Evolutionary conservation across 108 stramenopile species (phyloP).

Genomic region (Aureococcus anophagefferens): DNA sequence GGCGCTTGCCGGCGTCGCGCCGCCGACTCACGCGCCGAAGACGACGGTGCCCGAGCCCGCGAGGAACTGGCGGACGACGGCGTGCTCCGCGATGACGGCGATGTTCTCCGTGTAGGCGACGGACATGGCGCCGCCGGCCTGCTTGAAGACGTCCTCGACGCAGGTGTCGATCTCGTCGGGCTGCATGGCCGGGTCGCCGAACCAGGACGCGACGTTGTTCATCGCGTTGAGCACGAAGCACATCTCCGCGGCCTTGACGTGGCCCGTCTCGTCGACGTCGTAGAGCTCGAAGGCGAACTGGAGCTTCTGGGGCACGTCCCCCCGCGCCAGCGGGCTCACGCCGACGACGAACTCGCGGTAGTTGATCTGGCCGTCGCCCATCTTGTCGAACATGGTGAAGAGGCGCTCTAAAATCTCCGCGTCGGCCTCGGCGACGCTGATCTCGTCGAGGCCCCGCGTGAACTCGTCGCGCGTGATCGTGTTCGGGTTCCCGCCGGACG

Average conservation of each 20-base stretch:
- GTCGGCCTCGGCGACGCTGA: slow-evolving; percentile 31
- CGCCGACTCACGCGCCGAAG: background rate
- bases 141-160: slow-evolving; percentile 24
- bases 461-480: slow-evolving; percentile 35
- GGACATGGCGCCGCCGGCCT: slow-evolving; percentile 8
- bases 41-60: slow-evolving; percentile 20
- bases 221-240: slow-evolving; percentile 27
- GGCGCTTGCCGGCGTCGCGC: too few relatives aligned
- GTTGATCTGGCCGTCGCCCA: slow-evolving; percentile 35
- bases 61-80: slow-evolving; percentile 9
- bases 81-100: background rate
- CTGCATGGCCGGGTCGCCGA: slow-evolving; percentile 38
- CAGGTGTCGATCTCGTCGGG: background rate
- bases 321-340: slow-evolving; percentile 27
- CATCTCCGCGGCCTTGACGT: slow-evolving; percentile 34
- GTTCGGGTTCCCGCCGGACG: slow-evolving; percentile 29
- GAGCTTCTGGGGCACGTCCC: slow-evolving; percentile 27
- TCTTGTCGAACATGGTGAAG: slow-evolving; percentile 41
- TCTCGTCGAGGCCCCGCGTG: slow-evolving; percentile 18
- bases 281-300: slow-evolving; percentile 27
- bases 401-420: slow-evolving; percentile 29
- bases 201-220: slow-evolving; percentile 38
- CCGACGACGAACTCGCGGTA: slow-evolving; percentile 35
- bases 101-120: slow-evolving; percentile 27
- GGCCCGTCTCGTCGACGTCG: slow-evolving; percentile 16